Evolutionary conservation across 2,329 filamentous ascomycete species (phyloP), one percentile per base, ranked within the genome.

Genomic region (Lecanicillium sp.): DNA sequence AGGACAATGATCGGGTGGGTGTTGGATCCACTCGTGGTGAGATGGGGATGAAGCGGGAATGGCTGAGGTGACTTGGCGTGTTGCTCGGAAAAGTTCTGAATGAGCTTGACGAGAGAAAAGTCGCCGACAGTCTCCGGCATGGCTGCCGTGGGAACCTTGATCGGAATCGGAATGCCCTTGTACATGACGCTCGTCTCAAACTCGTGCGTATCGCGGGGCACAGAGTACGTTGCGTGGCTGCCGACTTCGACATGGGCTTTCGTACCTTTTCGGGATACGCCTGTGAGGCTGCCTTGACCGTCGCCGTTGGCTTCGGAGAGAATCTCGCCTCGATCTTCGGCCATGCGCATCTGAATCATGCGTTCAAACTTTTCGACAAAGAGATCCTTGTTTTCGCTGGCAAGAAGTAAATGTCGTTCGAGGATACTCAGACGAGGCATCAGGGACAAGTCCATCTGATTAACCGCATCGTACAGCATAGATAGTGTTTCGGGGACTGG

Each of bases 351-450:
- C 48, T 89, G 78, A 40, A 95, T 84, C 81, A 97, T 94, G 46
- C 84, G 80, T 60, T 96, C 88, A 52, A 98, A 98, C 57, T 97
- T 98, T 57, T 98, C 92, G 22, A 96, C 77, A 55, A 98, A 98
- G 51, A 98, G 78, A 57, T 98, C 92, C 57, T 94, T 94, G 51
- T 88, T 89, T 51, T 96, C 89, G 56, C 84, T 94, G 8, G 86
- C 81, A 57, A 95, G 87, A 18, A 98, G 63, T 39, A 98, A 81
- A 50, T 87, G 81, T 36, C 84, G 77, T 62, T 98, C 92, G 7
- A 96, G 74, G 27, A 83, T 67, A 44, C 84, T 94, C 37, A 98
- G 69, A 48, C 74, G 82, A 1, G 92, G 92, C 79, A 98, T 86
- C 12, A 97, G 68, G 1, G 90, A 96, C 43, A 98, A 71, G 52